Percentiles rank a stretch among this genome's conserved stretches.
These are phyloP conservation scores for Phytophthora pinifolia DNA, from an alignment of 352 stramenopile genomes.

Conservation along the genomic window DNA sequence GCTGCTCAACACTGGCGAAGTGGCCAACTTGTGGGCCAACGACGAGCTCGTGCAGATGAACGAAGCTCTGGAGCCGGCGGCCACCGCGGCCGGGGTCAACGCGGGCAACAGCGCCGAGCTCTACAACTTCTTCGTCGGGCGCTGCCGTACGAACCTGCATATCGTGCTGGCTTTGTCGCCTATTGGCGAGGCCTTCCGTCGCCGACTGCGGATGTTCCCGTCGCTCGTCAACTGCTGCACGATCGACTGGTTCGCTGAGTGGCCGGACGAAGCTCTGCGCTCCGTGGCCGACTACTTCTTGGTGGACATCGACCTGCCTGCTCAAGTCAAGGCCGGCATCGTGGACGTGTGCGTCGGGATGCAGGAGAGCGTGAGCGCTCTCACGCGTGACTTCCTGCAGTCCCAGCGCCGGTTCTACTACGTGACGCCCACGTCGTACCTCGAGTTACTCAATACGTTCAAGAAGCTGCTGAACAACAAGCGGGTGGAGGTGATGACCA, in stretches of 20 bases:
- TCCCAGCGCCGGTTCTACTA: constrained; percentile 94
- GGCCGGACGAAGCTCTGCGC: constrained; percentile 92
- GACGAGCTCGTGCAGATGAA: constrained; percentile 89
- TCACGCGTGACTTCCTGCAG: constrained; percentile 85
- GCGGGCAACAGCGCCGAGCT: constrained; percentile 73
- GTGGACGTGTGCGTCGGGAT: constrained; percentile 96
- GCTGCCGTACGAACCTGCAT: constrained; percentile 93
- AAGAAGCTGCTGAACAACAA: constrained; percentile 93
- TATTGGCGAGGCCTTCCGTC: constrained; percentile 93
- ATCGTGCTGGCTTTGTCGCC: constrained; percentile 93
- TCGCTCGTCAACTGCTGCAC: constrained; percentile 97
- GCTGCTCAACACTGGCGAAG: constrained; percentile 93
- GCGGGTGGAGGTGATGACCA: constrained; percentile 88
- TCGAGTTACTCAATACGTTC: constrained; percentile 96
- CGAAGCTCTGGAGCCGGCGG: constrained; percentile 67
- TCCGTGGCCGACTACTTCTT: constrained; percentile 93
- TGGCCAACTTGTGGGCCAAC: constrained; percentile 91
- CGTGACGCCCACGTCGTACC: constrained; percentile 94
- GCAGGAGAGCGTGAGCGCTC: constrained; percentile 89
- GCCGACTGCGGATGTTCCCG: constrained; percentile 94
- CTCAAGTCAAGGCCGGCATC: constrained; percentile 79
- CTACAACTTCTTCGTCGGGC: constrained; percentile 92
- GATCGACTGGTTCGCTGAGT: constrained; percentile 97
- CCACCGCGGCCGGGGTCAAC: constrained; percentile 63
- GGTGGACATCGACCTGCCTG: constrained; percentile 83